Percentiles rank a stretch among this genome's conserved stretches.
Conservation (phyloP, 2,329 filamentous ascomycete species). For the Plectosphaerella cucumerina region DNA sequence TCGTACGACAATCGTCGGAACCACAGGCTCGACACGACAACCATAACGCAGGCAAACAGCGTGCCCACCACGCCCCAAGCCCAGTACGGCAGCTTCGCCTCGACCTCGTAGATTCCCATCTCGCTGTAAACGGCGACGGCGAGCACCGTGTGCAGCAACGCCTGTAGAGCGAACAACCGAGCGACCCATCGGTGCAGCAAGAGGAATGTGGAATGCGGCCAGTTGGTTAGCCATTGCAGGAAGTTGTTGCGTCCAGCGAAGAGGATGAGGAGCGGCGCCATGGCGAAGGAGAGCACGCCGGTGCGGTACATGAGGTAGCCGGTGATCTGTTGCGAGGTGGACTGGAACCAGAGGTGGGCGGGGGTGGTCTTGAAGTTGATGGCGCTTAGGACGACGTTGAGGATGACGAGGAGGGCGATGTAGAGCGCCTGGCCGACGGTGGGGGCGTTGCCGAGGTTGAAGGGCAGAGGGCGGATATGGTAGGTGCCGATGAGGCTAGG, state of each 20-base stretch:
- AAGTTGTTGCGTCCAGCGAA: conserved; percentile 37
- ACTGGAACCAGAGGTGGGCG: conserved; percentile 18
- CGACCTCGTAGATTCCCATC: conserved; percentile 18
- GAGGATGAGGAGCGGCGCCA: conserved; percentile 29
- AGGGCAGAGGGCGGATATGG: conserved; percentile 25
- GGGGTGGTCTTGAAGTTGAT: conserved; percentile 15
- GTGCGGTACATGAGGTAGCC: conserved; percentile 27
- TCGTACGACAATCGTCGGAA: conserved; percentile 31
- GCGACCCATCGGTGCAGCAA: conserved; percentile 41
- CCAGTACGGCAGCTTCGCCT: conserved; percentile 28
- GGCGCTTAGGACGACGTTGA: conserved; percentile 23
- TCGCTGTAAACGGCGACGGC: conserved; percentile 24
- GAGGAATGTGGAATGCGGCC: conserved; percentile 37
- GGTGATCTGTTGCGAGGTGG: conserved; percentile 16
- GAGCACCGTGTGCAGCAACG: conserved; percentile 33
- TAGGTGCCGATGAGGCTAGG: conserved; percentile 24
- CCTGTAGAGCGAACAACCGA: conserved; percentile 32
- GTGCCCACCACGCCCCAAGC: conserved; percentile 36
- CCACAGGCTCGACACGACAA: conserved; percentile 24
- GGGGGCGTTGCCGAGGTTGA: conserved; percentile 28
- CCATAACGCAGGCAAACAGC: conserved; percentile 18
- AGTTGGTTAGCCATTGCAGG: conserved; percentile 35
- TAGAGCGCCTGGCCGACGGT: conserved; percentile 30
- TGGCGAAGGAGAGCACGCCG: conserved; percentile 26
- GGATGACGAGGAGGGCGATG: conserved; percentile 22